Evolutionary conservation across 192 early-diverging fungal genomes (phyloP).

Genomic region (Dissophora ornata): DNA sequence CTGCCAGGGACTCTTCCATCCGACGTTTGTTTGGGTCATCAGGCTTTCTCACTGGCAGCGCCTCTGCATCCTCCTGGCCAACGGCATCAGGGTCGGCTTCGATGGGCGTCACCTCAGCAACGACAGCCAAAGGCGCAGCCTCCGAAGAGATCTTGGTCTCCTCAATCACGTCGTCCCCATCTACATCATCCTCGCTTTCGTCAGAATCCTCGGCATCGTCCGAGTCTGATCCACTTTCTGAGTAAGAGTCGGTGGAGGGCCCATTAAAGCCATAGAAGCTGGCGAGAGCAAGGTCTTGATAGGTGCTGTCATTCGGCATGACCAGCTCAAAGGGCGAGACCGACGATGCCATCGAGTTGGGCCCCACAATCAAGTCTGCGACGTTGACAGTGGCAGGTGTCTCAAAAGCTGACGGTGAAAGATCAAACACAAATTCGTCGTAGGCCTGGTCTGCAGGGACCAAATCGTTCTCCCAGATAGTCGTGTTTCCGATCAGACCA

Average conservation of each 20-base stretch:
- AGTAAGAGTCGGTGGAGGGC: neutral
- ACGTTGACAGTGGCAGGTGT: slow-evolving; percentile 40
- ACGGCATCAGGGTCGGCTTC: neutral
- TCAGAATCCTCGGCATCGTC: slow-evolving; percentile 7
- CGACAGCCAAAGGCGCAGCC: neutral
- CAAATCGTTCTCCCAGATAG: slow-evolving; percentile 30
- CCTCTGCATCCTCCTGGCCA: neutral
- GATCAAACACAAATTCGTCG: slow-evolving; percentile 48
- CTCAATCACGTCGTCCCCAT: neutral
- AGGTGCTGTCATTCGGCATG: slow-evolving; percentile 15
- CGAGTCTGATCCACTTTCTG: slow-evolving; percentile 21
- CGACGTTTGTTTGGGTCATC: slow-evolving; percentile 51
- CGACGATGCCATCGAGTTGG: slow-evolving; percentile 18
- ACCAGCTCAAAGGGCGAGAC: slow-evolving; percentile 35
- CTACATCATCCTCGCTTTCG: slow-evolving; percentile 5
- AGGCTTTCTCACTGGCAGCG: neutral
- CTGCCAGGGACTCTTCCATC: slow-evolving; percentile 42
- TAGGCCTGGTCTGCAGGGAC: slow-evolving; percentile 43
- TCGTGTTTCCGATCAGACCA: slow-evolving; percentile 22
- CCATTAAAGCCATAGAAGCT: slow-evolving; percentile 43
- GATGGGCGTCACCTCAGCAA: neutral
- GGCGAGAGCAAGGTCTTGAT: slow-evolving; percentile 36
- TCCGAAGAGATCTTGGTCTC: neutral
- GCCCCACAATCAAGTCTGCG: slow-evolving; percentile 47
- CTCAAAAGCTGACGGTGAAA: slow-evolving; percentile 28